Evolutionary conservation across 495 filamentous ascomycete genomes (phyloP).

Genomic region (Trichoderma virens): DNA sequence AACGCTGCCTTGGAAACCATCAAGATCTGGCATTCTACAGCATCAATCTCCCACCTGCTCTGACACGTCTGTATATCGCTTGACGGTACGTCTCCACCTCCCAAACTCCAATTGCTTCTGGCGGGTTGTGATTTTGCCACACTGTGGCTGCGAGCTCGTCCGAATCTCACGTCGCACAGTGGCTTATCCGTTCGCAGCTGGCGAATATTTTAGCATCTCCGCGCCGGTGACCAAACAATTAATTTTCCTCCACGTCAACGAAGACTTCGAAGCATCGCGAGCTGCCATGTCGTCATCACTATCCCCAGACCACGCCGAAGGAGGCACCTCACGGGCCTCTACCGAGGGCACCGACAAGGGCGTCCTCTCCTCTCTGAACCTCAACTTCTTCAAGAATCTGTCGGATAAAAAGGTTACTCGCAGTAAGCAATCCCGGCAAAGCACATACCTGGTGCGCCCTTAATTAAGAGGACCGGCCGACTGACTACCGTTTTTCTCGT

Average conservation of each 20-base stretch:
- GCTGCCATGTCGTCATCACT: conserved; percentile 35
- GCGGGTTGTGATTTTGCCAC: not conserved
- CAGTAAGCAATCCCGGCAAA: conserved; percentile 25
- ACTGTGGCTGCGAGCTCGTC: conserved; percentile 1
- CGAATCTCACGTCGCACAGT: conserved; percentile 16
- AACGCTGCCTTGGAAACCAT: too few relatives aligned
- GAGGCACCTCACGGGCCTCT: conserved; percentile 25
- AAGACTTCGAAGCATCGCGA: conserved; percentile 9
- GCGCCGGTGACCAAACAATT: conserved; percentile 26
- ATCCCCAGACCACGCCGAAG: conserved; percentile 27
- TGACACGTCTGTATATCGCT: not conserved
- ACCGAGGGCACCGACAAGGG: conserved; percentile 36
- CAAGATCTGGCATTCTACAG: too few relatives aligned
- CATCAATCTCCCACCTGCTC: not conserved
- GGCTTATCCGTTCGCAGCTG: conserved; percentile 30
- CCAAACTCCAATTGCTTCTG: not conserved
- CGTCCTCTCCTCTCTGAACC: conserved; percentile 44
- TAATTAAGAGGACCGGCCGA: not conserved
- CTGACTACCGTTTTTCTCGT: conserved; percentile 9
- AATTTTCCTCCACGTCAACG: conserved; percentile 24
- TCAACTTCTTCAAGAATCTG: conserved; percentile 51
- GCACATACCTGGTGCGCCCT: not conserved
- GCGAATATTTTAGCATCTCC: conserved; percentile 19
- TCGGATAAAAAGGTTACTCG: conserved; percentile 56
- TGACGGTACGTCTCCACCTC: not conserved